phyloP scores from a whole-genome alignment of 257 asterid species.

The Primulina huaijiensis region DNA sequence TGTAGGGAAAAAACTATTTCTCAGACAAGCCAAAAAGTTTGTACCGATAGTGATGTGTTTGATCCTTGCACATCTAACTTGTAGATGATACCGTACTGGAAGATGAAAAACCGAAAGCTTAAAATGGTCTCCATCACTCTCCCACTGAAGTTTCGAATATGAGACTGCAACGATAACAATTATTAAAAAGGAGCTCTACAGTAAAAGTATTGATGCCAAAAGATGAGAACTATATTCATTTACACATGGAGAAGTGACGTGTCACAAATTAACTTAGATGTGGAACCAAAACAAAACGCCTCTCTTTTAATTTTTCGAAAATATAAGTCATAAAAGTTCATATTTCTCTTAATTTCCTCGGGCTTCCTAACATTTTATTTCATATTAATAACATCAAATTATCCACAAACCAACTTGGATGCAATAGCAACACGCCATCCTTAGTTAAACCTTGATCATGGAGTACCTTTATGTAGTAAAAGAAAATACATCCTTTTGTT shows the following conservation, averaged over 20 bases:
- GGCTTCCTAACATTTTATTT: background rate
- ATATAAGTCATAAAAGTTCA: too few species aligned
- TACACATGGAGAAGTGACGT: background rate
- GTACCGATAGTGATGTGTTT: slow-evolving; percentile 78
- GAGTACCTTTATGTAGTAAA: background rate
- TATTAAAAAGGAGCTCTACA: slow-evolving; percentile 13
- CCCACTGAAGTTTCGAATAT: slow-evolving; percentile 80
- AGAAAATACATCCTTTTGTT: background rate
- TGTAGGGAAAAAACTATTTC: slow-evolving; percentile 3
- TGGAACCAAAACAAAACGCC: background rate
- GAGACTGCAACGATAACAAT: slow-evolving; percentile 66
- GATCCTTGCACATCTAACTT: slow-evolving; percentile 65
- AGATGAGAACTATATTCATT: background rate
- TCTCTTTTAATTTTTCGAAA: too few species aligned
- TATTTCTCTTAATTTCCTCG: background rate
- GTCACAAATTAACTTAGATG: background rate
- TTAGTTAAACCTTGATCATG: background rate
- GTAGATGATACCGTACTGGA: slow-evolving; percentile 92
- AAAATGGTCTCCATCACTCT: slow-evolving; percentile 90
- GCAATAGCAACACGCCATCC: background rate
- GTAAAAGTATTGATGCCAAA: background rate
- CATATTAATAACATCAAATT: too few species aligned
- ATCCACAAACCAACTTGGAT: background rate
- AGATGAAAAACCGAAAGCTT: slow-evolving; percentile 83
- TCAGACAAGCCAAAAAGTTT: slow-evolving; percentile 10